These are phyloP conservation scores for Flammula alnicola DNA, from an alignment of 1,284 basidiomycete genomes.

Conservation along the genomic window DNA sequence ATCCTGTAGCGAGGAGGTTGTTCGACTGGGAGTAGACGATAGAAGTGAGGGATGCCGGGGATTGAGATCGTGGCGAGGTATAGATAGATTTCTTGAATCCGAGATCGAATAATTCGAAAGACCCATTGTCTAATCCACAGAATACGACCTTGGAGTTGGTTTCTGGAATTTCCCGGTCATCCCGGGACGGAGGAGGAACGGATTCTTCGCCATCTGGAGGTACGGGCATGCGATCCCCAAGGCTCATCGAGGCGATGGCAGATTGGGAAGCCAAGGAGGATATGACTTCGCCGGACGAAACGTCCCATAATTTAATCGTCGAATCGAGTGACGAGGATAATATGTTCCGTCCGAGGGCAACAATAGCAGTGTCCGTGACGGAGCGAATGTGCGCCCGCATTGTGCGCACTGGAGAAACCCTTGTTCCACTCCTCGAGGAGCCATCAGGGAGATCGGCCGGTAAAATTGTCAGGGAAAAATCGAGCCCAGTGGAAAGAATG, in stretches of 20 bases:
- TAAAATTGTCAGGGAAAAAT: conserved; percentile 65
- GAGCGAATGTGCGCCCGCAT: conserved; percentile 73
- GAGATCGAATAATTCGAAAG: conserved; percentile 62
- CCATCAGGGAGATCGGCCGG: conserved; percentile 53
- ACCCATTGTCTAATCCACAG: conserved; percentile 61
- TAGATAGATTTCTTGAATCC: conserved; percentile 51
- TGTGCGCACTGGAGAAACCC: conserved; percentile 55
- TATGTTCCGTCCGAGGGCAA: conserved; percentile 68
- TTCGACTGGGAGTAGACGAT: conserved; percentile 49
- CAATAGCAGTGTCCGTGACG: conserved; percentile 62
- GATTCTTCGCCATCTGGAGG: conserved; percentile 30
- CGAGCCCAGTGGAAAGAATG: conserved; percentile 64
- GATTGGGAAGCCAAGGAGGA: conserved; percentile 41
- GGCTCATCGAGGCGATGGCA: conserved; percentile 49
- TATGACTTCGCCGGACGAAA: conserved; percentile 57
- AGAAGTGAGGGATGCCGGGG: conserved; percentile 49
- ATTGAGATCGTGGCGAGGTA: conserved; percentile 34
- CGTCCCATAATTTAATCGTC: conserved; percentile 78
- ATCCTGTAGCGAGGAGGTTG: conserved; percentile 62
- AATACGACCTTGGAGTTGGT: conserved; percentile 54
- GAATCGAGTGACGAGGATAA: conserved; percentile 69
- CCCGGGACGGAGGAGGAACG: conserved; percentile 23
- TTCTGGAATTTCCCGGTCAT: conserved; percentile 50
- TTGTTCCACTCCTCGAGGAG: conserved; percentile 27
- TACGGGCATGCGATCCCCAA: conserved; percentile 40